Conservation (phyloP, 2,329 filamentous ascomycete genomes). For the Reticulascus tulasneorum region DNA sequence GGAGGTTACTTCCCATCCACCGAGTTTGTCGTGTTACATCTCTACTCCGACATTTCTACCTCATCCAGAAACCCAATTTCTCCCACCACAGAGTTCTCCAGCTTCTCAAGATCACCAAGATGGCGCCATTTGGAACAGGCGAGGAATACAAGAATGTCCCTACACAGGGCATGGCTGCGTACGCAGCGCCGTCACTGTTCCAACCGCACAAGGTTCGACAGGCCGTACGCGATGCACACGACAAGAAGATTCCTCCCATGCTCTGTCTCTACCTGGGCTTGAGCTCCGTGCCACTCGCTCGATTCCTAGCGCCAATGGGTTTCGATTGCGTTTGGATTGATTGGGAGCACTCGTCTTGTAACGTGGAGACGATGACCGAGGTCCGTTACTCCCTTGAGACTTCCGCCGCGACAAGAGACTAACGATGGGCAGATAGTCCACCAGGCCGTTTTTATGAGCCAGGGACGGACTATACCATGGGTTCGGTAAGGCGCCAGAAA, state of each 20-base stretch:
- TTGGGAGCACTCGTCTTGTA: conserved; percentile 43
- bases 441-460: conserved; percentile 41
- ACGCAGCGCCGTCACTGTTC: conserved; percentile 39
- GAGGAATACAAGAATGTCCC: conserved; percentile 11
- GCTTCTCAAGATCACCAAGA: not conserved
- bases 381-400: not conserved
- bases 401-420: conserved; percentile 1
- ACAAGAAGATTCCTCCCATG: conserved; percentile 40
- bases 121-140: conserved; percentile 9
- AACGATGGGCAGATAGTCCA: conserved; percentile 32
- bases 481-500: conserved; percentile 27
- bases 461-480: conserved; percentile 39
- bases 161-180: conserved; percentile 30
- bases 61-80: too few species aligned
- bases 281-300: conserved; percentile 32
- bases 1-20: too few species aligned
- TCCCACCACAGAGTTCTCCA: too few species aligned
- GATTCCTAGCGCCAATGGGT: conserved; percentile 36
- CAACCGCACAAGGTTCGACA: conserved; percentile 41
- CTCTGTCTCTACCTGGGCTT: conserved; percentile 38
- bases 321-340: conserved; percentile 42
- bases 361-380: conserved; percentile 45
- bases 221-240: conserved; percentile 41
- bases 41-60: too few species aligned
- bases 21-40: too few species aligned